Percentiles rank a stretch among this genome's conserved stretches.
These are phyloP conservation scores for Colletotrichum lentis DNA, from an alignment of 2,329 filamentous ascomycete species.

Conservation along the genomic window DNA sequence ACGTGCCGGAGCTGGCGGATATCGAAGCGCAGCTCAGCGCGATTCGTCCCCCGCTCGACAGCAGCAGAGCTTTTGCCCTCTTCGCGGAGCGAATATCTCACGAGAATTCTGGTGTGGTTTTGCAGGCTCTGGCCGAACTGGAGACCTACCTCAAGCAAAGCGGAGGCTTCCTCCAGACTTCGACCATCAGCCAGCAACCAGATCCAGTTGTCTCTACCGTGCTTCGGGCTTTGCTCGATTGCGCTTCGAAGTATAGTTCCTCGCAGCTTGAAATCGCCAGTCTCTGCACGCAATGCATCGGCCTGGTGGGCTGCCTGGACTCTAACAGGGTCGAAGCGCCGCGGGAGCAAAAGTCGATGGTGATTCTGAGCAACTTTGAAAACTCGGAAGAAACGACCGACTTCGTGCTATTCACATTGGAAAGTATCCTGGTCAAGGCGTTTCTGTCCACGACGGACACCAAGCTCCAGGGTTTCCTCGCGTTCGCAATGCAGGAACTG, in stretches of 20 bases:
- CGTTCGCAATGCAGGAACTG: conserved; percentile 93
- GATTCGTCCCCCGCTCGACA: conserved; percentile 70
- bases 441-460: conserved; percentile 92
- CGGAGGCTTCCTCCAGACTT: conserved; percentile 81
- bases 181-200: conserved; percentile 83
- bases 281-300: conserved; percentile 82
- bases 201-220: conserved; percentile 76
- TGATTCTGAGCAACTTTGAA: conserved; percentile 88
- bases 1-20: conserved; percentile 73
- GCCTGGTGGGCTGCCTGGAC: conserved; percentile 89
- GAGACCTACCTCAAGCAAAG: conserved; percentile 74
- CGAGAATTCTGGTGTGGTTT: conserved; percentile 86
- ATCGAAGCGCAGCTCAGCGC: conserved; percentile 71
- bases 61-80: conserved; percentile 55
- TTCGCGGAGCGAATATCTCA: conserved; percentile 79
- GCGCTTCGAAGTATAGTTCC: conserved; percentile 80
- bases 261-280: conserved; percentile 72
- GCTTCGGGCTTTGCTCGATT: conserved; percentile 83
- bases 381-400: conserved; percentile 79
- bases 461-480: conserved; percentile 86
- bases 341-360: conserved; percentile 80
- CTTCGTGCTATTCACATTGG: conserved; percentile 85
- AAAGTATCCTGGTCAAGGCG: conserved; percentile 87
- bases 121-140: conserved; percentile 82
- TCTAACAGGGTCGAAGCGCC: conserved; percentile 86